Evolutionary conservation across 768 basidiomycete species (phyloP), one percentile per base, ranked within the genome.

Genomic region (Thelephora aurantiotincta): DNA sequence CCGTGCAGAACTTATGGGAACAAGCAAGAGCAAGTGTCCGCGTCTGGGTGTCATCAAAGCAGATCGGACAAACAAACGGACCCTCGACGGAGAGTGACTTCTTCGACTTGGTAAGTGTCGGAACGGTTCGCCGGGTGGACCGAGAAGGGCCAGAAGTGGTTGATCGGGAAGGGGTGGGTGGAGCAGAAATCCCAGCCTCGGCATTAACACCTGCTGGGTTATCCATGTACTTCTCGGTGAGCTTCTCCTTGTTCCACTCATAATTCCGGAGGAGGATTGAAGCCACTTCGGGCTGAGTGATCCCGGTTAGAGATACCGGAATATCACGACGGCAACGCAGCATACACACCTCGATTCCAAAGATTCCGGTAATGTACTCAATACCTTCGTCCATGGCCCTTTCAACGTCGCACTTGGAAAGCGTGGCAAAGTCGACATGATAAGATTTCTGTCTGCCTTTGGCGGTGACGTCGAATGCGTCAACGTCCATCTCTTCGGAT

Each of bases 151-250:
- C 26, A 22, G 65, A 59, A 13, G 70, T 54, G 34, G 65, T 57
- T n/a, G 70, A 68, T 43, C 77, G 59, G 63, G 26, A 9, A 30
- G 26, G 26, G 26, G 44, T 58, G n/a, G 66, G 75, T 49, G 58
- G 68, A 45, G 63, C 69, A 52, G 56, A 73, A 54, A 85, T 72
- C 3, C 94, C 96, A 1, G 93, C 90, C 6, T 77, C 74, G 22
- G 77, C 71, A 23, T 82, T 75, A 13, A 92, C 74, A 6, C 68
- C 65, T 16, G 78, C 70, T 0, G 88, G 77, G 50, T 90, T 86
- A 56, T 97, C 94, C 91, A 96, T 96, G 66, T 89, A 98, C 62
- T 88, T 85, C 67, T 98, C 94, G 55, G 91, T 89, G 18, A 99
- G 74, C 48, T 82, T 81, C 61, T 99, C 96, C 60, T 88, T 89